Percentiles rank a stretch among this genome's conserved stretches.
Evolutionary conservation across 768 basidiomycete species (phyloP).

Genomic region (Mycena crocata): DNA sequence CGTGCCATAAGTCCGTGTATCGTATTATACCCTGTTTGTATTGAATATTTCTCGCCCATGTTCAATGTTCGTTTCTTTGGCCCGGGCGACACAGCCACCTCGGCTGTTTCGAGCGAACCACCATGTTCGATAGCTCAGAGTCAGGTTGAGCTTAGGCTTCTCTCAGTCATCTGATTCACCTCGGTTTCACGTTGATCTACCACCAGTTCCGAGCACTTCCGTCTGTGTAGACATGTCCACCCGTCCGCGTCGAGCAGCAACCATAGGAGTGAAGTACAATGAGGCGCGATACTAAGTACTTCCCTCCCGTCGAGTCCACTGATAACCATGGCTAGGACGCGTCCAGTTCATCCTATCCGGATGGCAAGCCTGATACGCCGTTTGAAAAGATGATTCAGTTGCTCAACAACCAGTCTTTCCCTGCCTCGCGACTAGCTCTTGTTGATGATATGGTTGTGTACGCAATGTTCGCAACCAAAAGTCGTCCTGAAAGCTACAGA

Average conservation of each 20-base stretch:
- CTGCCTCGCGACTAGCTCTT: constrained; percentile 5
- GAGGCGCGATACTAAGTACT: constrained; percentile 14
- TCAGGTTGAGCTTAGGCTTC: too few species aligned
- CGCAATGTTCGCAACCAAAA: constrained; percentile 24
- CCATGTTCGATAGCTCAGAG: too few species aligned
- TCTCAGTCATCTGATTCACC: too few species aligned
- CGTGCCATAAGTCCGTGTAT: too few species aligned
- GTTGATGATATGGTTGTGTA: constrained; percentile 20
- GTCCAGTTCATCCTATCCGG: constrained; percentile 13
- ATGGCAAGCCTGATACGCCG: constrained; percentile 17
- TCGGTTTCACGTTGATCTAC: too few species aligned
- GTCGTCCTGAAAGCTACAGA: constrained; percentile 7
- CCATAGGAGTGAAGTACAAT: constrained; percentile 14
- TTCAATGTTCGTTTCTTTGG: too few species aligned
- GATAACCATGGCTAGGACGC: constrained; percentile 10
- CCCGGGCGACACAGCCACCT: too few species aligned
- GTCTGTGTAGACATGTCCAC: constrained; percentile 7
- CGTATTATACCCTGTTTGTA: too few species aligned
- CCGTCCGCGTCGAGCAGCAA: constrained; percentile 13
- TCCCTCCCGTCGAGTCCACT: not conserved
- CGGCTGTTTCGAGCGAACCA: too few species aligned
- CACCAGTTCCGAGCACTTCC: too few species aligned
- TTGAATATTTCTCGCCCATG: too few species aligned
- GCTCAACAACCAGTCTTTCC: constrained; percentile 14
- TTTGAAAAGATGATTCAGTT: constrained; percentile 15